Percentiles rank a stretch among this genome's conserved stretches.
These are phyloP conservation scores for Tympanopsis confertula DNA, from an alignment of 2,329 filamentous ascomycete genomes.

Conservation along the genomic window DNA sequence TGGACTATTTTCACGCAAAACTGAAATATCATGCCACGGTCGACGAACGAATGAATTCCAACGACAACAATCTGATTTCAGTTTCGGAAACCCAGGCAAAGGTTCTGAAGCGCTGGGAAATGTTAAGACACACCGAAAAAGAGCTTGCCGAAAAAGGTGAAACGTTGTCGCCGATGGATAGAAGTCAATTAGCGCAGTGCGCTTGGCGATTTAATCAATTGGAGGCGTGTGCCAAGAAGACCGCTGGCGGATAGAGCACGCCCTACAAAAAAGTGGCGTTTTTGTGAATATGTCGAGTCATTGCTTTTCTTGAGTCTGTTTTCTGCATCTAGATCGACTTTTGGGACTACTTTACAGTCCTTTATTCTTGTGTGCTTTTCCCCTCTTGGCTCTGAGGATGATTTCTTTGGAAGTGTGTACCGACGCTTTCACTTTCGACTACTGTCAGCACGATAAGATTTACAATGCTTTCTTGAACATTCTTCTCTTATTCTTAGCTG, in stretches of 20 bases:
- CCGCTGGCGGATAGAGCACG: constrained; percentile 6
- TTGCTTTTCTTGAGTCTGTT: too few species aligned
- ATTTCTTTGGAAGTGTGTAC: too few species aligned
- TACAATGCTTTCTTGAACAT: too few species aligned
- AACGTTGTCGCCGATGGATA: constrained; percentile 14
- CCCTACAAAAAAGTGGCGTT: too few species aligned
- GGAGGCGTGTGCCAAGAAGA: constrained; percentile 16
- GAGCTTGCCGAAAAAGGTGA: constrained; percentile 18
- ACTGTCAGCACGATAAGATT: too few species aligned
- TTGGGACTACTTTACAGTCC: too few species aligned
- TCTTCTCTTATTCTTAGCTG: too few species aligned
- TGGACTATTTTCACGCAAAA: constrained; percentile 21
- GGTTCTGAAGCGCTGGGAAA: constrained; percentile 20
- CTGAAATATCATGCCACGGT: constrained; percentile 19
- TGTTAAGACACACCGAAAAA: constrained; percentile 17
- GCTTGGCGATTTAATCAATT: constrained; percentile 19
- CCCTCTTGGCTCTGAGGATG: too few species aligned
- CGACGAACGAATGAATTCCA: constrained; percentile 16
- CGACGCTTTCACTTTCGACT: too few species aligned
- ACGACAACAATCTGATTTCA: constrained; percentile 17
- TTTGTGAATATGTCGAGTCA: too few species aligned
- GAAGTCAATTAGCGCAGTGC: constrained; percentile 17
- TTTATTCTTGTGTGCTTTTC: too few species aligned
- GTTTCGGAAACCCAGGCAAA: constrained; percentile 18
- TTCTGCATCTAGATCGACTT: too few species aligned